Evolutionary conservation across 73 alveolate genomes (phyloP).

Genomic region (Tetrahymena borealis): DNA sequence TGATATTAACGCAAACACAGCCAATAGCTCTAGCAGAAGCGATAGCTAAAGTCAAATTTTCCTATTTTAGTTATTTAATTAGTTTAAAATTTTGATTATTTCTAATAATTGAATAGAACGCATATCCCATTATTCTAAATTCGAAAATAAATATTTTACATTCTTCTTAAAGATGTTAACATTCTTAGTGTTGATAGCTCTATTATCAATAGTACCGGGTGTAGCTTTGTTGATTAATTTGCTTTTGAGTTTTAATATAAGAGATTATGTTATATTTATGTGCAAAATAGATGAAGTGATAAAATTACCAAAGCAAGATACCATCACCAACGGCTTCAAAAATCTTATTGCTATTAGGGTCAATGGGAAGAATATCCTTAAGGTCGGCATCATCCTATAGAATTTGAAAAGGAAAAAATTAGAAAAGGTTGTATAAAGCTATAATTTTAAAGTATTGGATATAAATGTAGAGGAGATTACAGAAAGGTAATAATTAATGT

Average conservation of each 20-base stretch:
- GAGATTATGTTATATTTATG: background rate
- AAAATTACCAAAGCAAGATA: constrained; percentile 47
- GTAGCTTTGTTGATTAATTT: constrained; percentile 78
- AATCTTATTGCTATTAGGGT: constrained; percentile 82
- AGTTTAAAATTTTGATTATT: background rate
- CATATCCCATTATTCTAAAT: background rate
- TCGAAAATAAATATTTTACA: constrained; percentile 21
- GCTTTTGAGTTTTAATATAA: background rate
- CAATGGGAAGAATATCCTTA: constrained; percentile 72
- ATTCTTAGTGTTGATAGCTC: constrained; percentile 80
- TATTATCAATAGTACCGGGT: constrained; percentile 78
- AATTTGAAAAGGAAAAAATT: background rate
- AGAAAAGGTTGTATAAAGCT: background rate
- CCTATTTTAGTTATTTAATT: background rate
- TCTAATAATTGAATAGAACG: background rate
- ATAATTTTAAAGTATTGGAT: background rate
- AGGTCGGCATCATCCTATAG: constrained; percentile 74
- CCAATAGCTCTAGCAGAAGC: constrained; percentile 89
- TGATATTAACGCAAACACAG: constrained; percentile 67
- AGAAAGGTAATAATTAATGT: constrained; percentile 22
- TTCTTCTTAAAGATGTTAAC: constrained; percentile 73
- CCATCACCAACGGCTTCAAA: constrained; percentile 82
- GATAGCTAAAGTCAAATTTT: constrained; percentile 83
- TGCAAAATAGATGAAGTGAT: background rate
- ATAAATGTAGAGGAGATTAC: too few species aligned